These are phyloP conservation scores for Linnemannia elongata DNA, from an alignment of 192 early-diverging fungal genomes.

Conservation along the genomic window DNA sequence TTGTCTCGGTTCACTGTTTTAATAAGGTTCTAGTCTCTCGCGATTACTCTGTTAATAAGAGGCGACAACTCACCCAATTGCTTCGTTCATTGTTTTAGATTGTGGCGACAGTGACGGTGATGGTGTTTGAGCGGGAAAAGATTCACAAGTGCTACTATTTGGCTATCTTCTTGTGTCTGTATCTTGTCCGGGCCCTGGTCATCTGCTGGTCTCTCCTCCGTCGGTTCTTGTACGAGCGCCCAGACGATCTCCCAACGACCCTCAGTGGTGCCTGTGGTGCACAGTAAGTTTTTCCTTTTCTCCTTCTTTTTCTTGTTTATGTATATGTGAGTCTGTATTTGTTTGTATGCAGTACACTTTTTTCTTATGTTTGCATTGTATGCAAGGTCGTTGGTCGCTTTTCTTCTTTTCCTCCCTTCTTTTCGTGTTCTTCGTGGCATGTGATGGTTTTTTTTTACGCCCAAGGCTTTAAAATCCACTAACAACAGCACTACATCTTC, in stretches of 20 bases:
- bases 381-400: not conserved
- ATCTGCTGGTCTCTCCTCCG: constrained; percentile 28
- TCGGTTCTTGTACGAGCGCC: constrained; percentile 39
- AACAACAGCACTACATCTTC: not conserved
- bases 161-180: constrained; percentile 30
- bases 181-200: constrained; percentile 33
- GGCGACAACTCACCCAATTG: not conserved
- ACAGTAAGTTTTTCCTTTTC: constrained; percentile 35
- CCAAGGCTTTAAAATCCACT: not conserved
- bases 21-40: not conserved
- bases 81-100: constrained; percentile 12
- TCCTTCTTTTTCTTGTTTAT: not conserved
- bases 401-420: not conserved
- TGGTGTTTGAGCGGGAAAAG: constrained; percentile 20
- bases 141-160: constrained; percentile 24
- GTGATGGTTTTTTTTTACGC: constrained; percentile 4
- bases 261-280: constrained; percentile 40
- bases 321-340: not conserved
- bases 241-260: constrained; percentile 39
- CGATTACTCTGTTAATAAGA: not conserved
- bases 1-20: not conserved
- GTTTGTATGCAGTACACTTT: not conserved
- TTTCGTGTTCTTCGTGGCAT: not conserved
- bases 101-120: constrained; percentile 19
- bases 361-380: constrained; percentile 3